A percentile compares a stretch with the other conserved stretches of the same genome.
Conservation (phyloP, 768 basidiomycete genomes). For the Mycena capillaripes region DNA sequence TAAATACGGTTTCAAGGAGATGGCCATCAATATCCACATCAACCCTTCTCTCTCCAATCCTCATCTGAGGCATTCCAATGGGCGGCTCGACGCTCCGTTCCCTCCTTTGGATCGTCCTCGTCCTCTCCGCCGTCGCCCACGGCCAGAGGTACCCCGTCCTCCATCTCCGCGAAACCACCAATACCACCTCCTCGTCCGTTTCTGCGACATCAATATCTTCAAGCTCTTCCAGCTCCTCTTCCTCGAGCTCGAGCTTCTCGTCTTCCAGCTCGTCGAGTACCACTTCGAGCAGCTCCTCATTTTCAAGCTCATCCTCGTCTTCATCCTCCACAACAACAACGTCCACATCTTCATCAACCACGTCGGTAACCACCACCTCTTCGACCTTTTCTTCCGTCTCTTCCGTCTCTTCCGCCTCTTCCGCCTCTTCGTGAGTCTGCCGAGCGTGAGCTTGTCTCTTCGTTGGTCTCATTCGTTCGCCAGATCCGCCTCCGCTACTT, state of each 20-base stretch:
- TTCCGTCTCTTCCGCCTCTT: conserved; percentile 83
- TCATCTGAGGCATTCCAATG: background rate
- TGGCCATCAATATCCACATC: too few relatives aligned
- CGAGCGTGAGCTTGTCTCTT: background rate
- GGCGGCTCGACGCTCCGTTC: conserved; percentile 1
- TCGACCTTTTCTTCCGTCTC: conserved; percentile 60
- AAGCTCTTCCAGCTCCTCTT: background rate
- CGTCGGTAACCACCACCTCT: conserved; percentile 46
- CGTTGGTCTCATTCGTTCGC: background rate
- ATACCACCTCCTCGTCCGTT: background rate
- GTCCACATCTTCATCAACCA: conserved; percentile 33
- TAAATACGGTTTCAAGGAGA: too few relatives aligned
- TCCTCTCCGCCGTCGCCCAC: background rate
- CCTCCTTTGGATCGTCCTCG: background rate
- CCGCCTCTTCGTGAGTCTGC: conserved; percentile 73
- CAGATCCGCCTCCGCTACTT: conserved; percentile 1
- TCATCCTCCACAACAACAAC: background rate
- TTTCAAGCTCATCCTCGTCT: background rate
- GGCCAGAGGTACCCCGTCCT: background rate
- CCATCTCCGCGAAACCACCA: background rate
- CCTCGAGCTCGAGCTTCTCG: background rate
- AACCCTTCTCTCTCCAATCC: background rate
- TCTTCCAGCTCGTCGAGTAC: conserved; percentile 5
- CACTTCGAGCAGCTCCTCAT: background rate
- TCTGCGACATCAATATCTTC: background rate